Conservation (phyloP, 306 rosid genomes). For the Vigna angularis region DNA sequence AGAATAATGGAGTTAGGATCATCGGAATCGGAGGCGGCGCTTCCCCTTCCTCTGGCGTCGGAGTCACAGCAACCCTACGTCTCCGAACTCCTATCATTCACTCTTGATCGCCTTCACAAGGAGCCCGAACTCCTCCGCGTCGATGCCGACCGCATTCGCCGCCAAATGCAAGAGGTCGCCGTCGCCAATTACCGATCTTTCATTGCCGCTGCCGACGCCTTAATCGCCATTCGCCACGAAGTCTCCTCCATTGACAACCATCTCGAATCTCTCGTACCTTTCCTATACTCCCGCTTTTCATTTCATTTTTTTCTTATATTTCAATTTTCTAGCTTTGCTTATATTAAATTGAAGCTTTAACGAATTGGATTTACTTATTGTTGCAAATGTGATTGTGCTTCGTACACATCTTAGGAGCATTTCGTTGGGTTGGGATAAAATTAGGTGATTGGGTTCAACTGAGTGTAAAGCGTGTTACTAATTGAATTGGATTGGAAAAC, state of each 20-base stretch:
- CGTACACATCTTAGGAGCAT: neutral
- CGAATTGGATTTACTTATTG: neutral
- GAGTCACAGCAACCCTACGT: conserved; percentile 94
- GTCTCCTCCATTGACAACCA: conserved; percentile 57
- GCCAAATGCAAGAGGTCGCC: conserved; percentile 99
- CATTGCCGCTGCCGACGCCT: conserved; percentile 89
- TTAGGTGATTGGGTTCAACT: neutral
- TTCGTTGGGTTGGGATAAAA: neutral
- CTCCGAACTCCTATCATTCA: conserved; percentile 95
- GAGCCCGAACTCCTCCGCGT: conserved; percentile 99
- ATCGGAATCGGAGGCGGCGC: conserved; percentile 51
- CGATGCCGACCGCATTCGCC: conserved; percentile 95
- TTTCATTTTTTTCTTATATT: neutral
- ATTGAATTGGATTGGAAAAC: neutral
- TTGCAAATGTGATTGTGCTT: neutral
- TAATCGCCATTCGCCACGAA: conserved; percentile 87
- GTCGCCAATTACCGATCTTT: conserved; percentile 87
- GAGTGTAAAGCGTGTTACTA: neutral
- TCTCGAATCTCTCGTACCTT: conserved; percentile 48
- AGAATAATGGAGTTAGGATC: conserved; percentile 43
- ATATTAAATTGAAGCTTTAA: neutral
- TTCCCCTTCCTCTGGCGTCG: conserved; percentile 81
- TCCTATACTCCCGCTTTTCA: neutral
- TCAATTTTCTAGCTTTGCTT: neutral
- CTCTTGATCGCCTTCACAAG: conserved; percentile 98